Evolutionary conservation across 2,329 filamentous ascomycete species (phyloP), one percentile per base, ranked within the genome.

Genomic region (Geosmithia putterillii): DNA sequence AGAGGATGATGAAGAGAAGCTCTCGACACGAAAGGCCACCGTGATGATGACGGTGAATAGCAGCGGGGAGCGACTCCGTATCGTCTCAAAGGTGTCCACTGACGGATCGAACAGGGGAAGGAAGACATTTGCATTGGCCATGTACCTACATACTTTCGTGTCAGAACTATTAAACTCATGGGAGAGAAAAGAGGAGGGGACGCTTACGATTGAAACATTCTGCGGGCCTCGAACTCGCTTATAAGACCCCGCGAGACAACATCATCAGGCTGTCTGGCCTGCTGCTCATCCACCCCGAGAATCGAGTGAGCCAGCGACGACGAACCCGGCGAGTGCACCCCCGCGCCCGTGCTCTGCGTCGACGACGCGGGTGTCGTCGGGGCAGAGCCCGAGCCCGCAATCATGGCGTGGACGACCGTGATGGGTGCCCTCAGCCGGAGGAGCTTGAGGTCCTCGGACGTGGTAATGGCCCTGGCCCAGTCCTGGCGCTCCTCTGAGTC

Each of bases 121-220:
- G n/a, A 41, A 41, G 1, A 41, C 39, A 5, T 41, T 41, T 2
- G 39, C 39, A 41, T 41, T 41, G 2, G 39, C 39, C 39, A 41
- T 41, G 15, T 41, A 41, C 17, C 39, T 41, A 2, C 20, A 7
- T 10, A 25, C 2, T 25, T 25, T 25, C 23, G 20, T 9, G 23
- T 18, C 4, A 21, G 17, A 12, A 12, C 21, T 12, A 28, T 7
- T 12, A 7, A 6, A 12, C 9, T 22, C 1, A 23, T 17, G 17
- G 1, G 3, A 3, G 7, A 18, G 12, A 12, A 15, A 25, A 6
- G 1, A 25, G 2, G 20, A 34, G 9, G 7, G 1, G 17, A 19
- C n/a, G 15, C 38, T 2, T 41, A 28, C 39, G 23, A 28, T 41
- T 41, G 39, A 21, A 41, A 41, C 19, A 41, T 9, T 17, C 23